These are phyloP conservation scores for Pueraria montana DNA, from an alignment of 306 rosid species.

Conservation along the genomic window DNA sequence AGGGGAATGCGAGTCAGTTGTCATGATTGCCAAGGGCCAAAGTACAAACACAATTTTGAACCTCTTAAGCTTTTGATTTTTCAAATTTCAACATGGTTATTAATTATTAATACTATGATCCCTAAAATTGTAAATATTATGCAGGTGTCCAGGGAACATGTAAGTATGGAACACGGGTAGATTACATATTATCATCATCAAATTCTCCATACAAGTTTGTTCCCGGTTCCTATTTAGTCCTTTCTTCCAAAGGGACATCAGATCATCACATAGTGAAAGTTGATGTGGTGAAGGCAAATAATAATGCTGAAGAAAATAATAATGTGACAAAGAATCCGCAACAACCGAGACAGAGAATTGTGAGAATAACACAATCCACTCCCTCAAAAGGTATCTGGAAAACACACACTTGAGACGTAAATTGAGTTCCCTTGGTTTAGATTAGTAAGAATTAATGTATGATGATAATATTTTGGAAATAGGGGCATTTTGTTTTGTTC, in stretches of 20 bases:
- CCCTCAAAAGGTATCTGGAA: conserved; percentile 77
- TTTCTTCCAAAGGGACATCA: conserved; percentile 97
- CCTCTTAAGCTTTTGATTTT: conserved; percentile 29
- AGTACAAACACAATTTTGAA: conserved; percentile 55
- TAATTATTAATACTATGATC: background rate
- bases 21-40: conserved; percentile 99
- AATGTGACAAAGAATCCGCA: conserved; percentile 45
- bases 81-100: conserved; percentile 1
- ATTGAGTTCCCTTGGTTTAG: conserved; percentile 14
- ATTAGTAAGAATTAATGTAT: background rate
- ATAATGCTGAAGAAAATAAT: conserved; percentile 49
- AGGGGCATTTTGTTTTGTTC: conserved; percentile 20
- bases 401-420: conserved; percentile 47
- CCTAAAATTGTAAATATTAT: conserved; percentile 30
- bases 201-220: conserved; percentile 75
- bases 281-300: conserved; percentile 63
- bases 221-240: conserved; percentile 88
- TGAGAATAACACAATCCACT: conserved; percentile 63
- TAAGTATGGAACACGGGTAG: conserved; percentile 95
- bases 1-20: conserved; percentile 92
- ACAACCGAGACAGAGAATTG: conserved; percentile 61
- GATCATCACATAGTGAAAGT: conserved; percentile 98
- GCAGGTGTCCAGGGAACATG: conserved; percentile 99
- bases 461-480: conserved; percentile 26
- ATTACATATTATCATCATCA: conserved; percentile 84